Conservation (phyloP, 1,284 basidiomycete species). For the Gomphus sp. region DNA sequence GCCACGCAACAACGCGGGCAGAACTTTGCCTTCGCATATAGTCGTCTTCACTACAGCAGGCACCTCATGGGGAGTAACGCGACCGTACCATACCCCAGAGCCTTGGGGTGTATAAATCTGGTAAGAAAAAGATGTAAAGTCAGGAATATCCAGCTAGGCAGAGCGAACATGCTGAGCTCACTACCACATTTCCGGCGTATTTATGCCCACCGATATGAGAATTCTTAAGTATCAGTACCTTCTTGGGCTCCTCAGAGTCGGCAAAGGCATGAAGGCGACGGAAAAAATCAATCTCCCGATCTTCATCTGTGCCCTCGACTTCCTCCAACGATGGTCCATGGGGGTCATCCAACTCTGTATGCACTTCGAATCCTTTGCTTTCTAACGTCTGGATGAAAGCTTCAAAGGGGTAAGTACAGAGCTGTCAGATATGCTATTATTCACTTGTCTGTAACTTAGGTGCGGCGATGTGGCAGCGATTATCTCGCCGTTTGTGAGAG, state of each 20-base stretch:
- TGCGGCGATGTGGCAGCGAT: slow-evolving; percentile 80
- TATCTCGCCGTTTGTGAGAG: slow-evolving; percentile 87
- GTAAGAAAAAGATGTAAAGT: slow-evolving; percentile 4
- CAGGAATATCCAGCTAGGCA: not conserved
- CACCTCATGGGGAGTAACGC: slow-evolving; percentile 83
- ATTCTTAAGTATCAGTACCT: slow-evolving; percentile 72
- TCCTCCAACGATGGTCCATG: slow-evolving; percentile 48
- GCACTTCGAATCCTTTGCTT: slow-evolving; percentile 60
- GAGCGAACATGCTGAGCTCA: slow-evolving; percentile 27
- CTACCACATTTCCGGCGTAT: slow-evolving; percentile 87
- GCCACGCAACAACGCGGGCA: slow-evolving; percentile 76
- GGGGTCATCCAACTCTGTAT: slow-evolving; percentile 67
- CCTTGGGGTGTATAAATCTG: slow-evolving; percentile 85
- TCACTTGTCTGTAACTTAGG: slow-evolving; percentile 70
- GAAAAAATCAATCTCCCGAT: slow-evolving; percentile 33
- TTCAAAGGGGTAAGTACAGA: slow-evolving; percentile 20
- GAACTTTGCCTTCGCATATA: slow-evolving; percentile 71
- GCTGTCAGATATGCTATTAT: slow-evolving; percentile 15
- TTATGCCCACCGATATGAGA: slow-evolving; percentile 90
- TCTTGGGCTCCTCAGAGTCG: slow-evolving; percentile 31
- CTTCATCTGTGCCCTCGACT: slow-evolving; percentile 21
- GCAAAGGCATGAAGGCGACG: slow-evolving; percentile 41
- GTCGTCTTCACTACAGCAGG: slow-evolving; percentile 83
- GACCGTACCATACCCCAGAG: slow-evolving; percentile 85
- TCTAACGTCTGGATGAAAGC: slow-evolving; percentile 56